Evolutionary conservation across 805 yeast genomes (phyloP), one percentile per base, ranked within the genome.

Genomic region (baker's yeast (Saccharomyces cerevisiae)): DNA sequence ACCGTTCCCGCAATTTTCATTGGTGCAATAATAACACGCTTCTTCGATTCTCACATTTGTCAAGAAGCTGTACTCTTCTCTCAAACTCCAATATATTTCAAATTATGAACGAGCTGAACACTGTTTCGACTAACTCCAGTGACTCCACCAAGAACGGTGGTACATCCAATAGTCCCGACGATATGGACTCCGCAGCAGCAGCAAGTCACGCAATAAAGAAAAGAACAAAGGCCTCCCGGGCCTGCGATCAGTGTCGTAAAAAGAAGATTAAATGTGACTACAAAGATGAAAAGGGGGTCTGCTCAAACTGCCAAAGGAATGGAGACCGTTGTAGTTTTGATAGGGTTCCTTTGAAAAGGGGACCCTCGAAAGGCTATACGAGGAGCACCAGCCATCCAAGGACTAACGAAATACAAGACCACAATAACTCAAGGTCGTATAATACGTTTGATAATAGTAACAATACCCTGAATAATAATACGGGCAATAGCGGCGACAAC

Each of bases 181-280:
- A 36, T 36, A 36, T 36, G 43, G 22, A 36, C 43, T 10, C 43
- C 17, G 43, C 43, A 6, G 43, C 43, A 17, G 43, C 51, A n/a
- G 41, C 55, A 13, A 17, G 43, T 36, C 43, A 36, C 17, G 43
- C 27, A 14, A 36, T 31, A 17, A 75, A 87, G 50, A 84, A 85
- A 62, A 62, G 91, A 54, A 77, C 85, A 8, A 87, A 87, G 65
- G 89, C 86, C 0, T 84, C 90, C 1, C 69, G 95, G 52, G 94
- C 92, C 1, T 87, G 95, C 66, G 95, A 87, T 66, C 83, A 84
- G 53, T 87, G 94, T 67, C 76, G 94, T 41, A 75, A 86, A 48
- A 85, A 85, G 67, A 87, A 87, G 65, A 77, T 86, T 24, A 76
- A 81, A 53, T 87, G 95, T 70, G 83, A 86, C 65, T 89, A 87